phyloP scores from a whole-genome alignment of 1,284 basidiomycete species.

The Sphagnurus paluster region DNA sequence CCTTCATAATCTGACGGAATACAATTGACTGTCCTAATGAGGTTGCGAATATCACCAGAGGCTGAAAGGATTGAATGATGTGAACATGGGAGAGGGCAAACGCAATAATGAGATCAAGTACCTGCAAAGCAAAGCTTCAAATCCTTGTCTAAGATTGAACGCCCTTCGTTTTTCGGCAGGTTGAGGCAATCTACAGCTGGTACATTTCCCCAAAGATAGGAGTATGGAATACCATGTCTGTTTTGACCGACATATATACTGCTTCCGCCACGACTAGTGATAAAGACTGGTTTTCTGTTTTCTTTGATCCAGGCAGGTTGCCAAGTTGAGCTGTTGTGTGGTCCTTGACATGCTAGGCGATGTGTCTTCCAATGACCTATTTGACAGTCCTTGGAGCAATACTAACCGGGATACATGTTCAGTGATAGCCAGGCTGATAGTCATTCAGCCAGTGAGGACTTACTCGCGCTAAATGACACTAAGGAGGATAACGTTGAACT shows the following conservation, averaged over 20 bases:
- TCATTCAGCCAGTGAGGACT: not conserved
- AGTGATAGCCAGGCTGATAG: not conserved
- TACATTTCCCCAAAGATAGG: slow-evolving; percentile 30
- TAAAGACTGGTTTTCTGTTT: slow-evolving; percentile 18
- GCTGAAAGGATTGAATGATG: not conserved
- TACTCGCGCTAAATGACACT: slow-evolving; percentile 17
- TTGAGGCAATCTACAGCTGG: slow-evolving; percentile 32
- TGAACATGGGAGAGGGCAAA: not conserved
- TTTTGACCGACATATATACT: not conserved
- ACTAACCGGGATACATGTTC: slow-evolving; percentile 19
- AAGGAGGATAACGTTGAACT: too few relatives aligned
- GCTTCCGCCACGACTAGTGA: not conserved
- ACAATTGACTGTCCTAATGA: slow-evolving; percentile 26
- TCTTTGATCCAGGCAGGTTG: slow-evolving; percentile 22
- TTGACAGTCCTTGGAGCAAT: slow-evolving; percentile 25
- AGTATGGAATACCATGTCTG: slow-evolving; percentile 10
- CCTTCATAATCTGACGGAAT: slow-evolving; percentile 25
- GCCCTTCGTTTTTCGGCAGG: slow-evolving; percentile 30
- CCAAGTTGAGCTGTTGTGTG: slow-evolving; percentile 18
- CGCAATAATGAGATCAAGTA: slow-evolving; percentile 10
- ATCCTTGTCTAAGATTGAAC: slow-evolving; percentile 20
- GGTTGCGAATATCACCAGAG: slow-evolving; percentile 25
- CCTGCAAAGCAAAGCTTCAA: slow-evolving; percentile 39
- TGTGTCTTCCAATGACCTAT: slow-evolving; percentile 23
- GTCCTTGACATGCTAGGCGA: slow-evolving; percentile 22